Evolutionary conservation across 2,329 filamentous ascomycete genomes (phyloP).

Genomic region (Periconia digitata): DNA sequence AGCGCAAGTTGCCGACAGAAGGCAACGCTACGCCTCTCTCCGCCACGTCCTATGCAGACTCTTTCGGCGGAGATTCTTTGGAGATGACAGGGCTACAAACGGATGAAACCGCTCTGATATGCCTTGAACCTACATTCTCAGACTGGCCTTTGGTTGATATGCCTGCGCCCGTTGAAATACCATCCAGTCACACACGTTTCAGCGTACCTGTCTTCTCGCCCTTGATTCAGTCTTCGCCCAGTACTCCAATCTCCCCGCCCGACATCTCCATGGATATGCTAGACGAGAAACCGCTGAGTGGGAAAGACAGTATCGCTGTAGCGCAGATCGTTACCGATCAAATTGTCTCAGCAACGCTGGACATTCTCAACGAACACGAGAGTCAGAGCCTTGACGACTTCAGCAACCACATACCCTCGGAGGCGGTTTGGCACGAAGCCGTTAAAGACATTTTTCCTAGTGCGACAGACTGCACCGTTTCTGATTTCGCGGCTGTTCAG

Average conservation of each 20-base stretch:
- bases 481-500: conserved; percentile 43
- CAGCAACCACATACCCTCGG: conserved; percentile 16
- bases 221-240: conserved; percentile 25
- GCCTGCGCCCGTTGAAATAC: conserved; percentile 27
- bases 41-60: conserved; percentile 38
- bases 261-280: conserved; percentile 24
- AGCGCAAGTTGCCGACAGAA: conserved; percentile 39
- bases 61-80: conserved; percentile 29
- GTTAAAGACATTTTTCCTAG: conserved; percentile 35
- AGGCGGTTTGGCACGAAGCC: conserved; percentile 23
- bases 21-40: conserved; percentile 40
- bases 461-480: conserved; percentile 34
- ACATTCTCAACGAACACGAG: conserved; percentile 31
- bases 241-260: conserved; percentile 37
- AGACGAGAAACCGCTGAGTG: conserved; percentile 40
- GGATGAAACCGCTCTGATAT: conserved; percentile 27
- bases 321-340: conserved; percentile 75
- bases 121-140: conserved; percentile 36
- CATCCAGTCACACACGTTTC: conserved; percentile 22
- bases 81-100: conserved; percentile 30
- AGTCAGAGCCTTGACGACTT: neutral
- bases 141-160: conserved; percentile 42
- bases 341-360: conserved; percentile 56
- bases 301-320: conserved; percentile 65
- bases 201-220: conserved; percentile 31